phyloP scores from a whole-genome alignment of 805 yeast species.

The Saccharomycopsis guyanensis region DNA sequence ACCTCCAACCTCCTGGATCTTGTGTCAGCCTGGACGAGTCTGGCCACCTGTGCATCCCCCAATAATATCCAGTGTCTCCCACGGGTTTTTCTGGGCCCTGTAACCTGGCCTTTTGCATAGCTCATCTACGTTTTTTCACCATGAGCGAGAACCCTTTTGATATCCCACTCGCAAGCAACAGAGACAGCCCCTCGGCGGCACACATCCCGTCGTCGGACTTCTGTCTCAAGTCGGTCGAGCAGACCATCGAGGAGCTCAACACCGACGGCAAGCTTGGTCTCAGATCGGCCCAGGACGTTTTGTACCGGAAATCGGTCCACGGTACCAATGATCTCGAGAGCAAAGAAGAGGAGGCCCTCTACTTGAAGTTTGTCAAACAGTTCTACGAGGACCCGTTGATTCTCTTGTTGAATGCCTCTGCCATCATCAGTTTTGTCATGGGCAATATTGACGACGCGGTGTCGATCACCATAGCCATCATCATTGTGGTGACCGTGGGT shows the following conservation, averaged over 20 bases:
- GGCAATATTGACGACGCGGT: slow-evolving; percentile 96
- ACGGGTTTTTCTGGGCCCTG: too few relatives aligned
- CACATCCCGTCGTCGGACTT: slow-evolving; percentile 56
- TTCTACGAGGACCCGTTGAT: slow-evolving; percentile 91
- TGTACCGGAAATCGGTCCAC: slow-evolving; percentile 60
- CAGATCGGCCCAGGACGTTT: slow-evolving; percentile 58
- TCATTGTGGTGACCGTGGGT: slow-evolving; percentile 93
- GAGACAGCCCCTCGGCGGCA: slow-evolving; percentile 28
- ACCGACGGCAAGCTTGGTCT: slow-evolving; percentile 61
- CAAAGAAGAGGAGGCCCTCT: slow-evolving; percentile 69
- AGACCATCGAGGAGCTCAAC: slow-evolving; percentile 51
- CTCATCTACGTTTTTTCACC: too few relatives aligned
- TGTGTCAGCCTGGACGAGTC: too few relatives aligned
- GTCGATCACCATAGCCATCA: slow-evolving; percentile 85
- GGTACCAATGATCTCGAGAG: slow-evolving; percentile 74
- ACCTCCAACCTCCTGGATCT: too few relatives aligned
- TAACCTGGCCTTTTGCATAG: too few relatives aligned
- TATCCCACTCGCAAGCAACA: slow-evolving; percentile 21
- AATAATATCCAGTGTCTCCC: too few relatives aligned
- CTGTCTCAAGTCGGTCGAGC: slow-evolving; percentile 55
- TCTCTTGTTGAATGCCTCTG: slow-evolving; percentile 81
- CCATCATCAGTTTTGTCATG: slow-evolving; percentile 78
- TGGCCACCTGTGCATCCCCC: too few relatives aligned
- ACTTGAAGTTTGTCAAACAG: slow-evolving; percentile 66
- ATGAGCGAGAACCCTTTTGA: slow-evolving; percentile 33